Evolutionary conservation across 805 yeast genomes (phyloP).

Genomic region (Wickerhamomyces queroliae): DNA sequence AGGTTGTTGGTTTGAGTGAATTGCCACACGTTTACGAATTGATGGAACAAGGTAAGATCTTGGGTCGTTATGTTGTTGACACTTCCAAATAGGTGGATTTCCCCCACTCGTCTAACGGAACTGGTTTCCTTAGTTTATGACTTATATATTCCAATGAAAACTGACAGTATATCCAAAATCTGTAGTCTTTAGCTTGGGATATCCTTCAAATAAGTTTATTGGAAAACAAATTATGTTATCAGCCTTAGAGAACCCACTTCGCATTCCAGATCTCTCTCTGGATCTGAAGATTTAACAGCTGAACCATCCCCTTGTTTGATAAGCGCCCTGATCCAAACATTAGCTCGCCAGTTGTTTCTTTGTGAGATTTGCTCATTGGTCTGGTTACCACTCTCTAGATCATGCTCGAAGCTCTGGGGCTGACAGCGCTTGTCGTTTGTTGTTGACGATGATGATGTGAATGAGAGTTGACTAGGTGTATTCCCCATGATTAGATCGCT

Average conservation of each 20-base stretch:
- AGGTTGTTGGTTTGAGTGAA: conserved; percentile 50
- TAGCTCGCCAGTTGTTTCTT: too few relatives aligned
- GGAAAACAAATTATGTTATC: too few relatives aligned
- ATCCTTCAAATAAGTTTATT: too few relatives aligned
- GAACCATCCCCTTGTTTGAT: too few relatives aligned
- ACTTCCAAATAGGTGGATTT: conserved; percentile 34
- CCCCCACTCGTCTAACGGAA: conserved; percentile 26
- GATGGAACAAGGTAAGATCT: conserved; percentile 59
- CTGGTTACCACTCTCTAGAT: background rate
- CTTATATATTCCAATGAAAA: background rate
- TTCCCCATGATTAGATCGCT: too few relatives aligned
- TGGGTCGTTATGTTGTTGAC: conserved; percentile 62
- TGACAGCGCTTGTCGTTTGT: background rate
- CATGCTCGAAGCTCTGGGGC: background rate
- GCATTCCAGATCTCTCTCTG: background rate
- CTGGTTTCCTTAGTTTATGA: conserved; percentile 25
- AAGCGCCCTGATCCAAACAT: too few relatives aligned
- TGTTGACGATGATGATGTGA: background rate
- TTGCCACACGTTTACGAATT: conserved; percentile 46
- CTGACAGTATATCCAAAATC: too few relatives aligned
- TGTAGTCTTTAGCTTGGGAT: too few relatives aligned
- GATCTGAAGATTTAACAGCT: background rate
- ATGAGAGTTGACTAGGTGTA: background rate
- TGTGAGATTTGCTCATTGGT: too few relatives aligned
- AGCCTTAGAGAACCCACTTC: too few relatives aligned